phyloP scores from a whole-genome alignment of 2,329 filamentous ascomycete genomes.

The Aspergillus fructus region DNA sequence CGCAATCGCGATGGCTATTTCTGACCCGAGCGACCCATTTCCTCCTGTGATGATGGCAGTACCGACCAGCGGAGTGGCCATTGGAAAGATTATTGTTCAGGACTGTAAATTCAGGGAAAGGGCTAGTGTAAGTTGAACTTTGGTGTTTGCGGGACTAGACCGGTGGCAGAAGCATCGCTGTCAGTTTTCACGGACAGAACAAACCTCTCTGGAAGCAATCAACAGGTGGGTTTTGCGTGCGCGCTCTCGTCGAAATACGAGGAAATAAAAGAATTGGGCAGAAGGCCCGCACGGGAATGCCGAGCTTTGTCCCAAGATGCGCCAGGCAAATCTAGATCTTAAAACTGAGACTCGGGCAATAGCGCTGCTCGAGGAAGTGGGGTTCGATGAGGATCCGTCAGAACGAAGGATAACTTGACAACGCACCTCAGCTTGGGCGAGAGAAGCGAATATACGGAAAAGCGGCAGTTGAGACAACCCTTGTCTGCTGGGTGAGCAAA shows the following conservation, averaged over 20 bases:
- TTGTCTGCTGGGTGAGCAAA: background rate
- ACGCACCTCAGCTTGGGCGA: no score
- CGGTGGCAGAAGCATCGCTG: background rate
- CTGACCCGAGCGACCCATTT: constrained; percentile 36
- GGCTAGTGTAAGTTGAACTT: background rate
- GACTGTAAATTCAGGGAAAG: background rate
- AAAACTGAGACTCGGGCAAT: constrained; percentile 6
- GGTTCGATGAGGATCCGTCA: background rate
- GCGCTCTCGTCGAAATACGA: background rate
- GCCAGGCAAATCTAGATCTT: constrained; percentile 15
- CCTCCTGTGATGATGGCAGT: constrained; percentile 40
- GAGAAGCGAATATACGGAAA: no score
- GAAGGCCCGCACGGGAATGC: constrained; percentile 3
- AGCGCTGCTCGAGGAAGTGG: constrained; percentile 13
- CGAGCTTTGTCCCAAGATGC: constrained; percentile 17
- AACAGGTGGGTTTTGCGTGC: background rate
- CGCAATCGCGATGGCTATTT: constrained; percentile 36
- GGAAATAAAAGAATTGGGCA: background rate
- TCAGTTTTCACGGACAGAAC: background rate
- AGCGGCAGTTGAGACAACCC: no score
- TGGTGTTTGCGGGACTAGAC: background rate
- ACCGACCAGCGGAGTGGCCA: constrained; percentile 35
- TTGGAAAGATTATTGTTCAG: constrained; percentile 9
- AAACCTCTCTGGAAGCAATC: background rate
- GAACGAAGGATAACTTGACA: background rate